A percentile compares a stretch with the other conserved stretches of the same genome.
Conservation (phyloP, 768 basidiomycete genomes). For the Artomyces pyxidatus region DNA sequence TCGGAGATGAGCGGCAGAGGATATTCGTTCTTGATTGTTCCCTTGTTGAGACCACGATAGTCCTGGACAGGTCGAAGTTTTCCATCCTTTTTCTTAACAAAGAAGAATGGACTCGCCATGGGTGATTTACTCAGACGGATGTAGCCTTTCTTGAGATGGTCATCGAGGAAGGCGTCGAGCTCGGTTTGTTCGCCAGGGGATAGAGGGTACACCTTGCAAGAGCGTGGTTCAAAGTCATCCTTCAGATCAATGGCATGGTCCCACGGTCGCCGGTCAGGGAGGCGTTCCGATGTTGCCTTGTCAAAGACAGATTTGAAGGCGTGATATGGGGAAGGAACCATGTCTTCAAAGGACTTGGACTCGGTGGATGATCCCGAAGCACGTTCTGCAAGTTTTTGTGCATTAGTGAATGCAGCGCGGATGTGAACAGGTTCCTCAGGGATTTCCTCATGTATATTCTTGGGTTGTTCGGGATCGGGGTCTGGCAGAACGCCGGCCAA, state of each 20-base stretch:
- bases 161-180: constrained; percentile 18
- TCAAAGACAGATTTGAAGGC: constrained; percentile 13
- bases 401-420: neutral
- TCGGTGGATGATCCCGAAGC: neutral
- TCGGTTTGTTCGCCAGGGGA: constrained; percentile 15
- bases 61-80: constrained; percentile 24
- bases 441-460: neutral
- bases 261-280: constrained; percentile 15
- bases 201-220: constrained; percentile 16
- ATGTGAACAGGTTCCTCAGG: neutral
- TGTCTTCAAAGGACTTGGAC: neutral
- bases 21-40: constrained; percentile 1
- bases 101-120: constrained; percentile 20
- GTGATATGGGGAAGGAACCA: neutral
- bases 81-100: constrained; percentile 31
- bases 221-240: constrained; percentile 1
- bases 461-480: neutral
- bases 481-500: neutral
- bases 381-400: neutral
- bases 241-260: constrained; percentile 15
- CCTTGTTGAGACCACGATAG: constrained; percentile 16
- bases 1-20: constrained; percentile 11
- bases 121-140: constrained; percentile 17
- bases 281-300: constrained; percentile 16
- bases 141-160: constrained; percentile 13